These are phyloP conservation scores for Nepenthes mirabilis DNA, from an alignment of 148 eudicot species.

Conservation along the genomic window DNA sequence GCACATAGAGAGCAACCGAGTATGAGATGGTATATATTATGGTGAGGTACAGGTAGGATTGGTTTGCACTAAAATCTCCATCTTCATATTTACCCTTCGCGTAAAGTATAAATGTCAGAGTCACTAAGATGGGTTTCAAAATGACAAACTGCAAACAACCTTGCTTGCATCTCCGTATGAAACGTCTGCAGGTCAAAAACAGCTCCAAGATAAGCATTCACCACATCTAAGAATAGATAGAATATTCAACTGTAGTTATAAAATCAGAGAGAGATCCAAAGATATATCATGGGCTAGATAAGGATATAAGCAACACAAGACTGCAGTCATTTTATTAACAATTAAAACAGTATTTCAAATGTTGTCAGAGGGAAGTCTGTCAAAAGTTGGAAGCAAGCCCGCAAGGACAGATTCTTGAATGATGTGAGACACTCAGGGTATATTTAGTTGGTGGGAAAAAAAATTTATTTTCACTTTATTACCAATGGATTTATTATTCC, in stretches of 20 bases:
- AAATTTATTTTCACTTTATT: too few species aligned
- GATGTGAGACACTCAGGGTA: too few species aligned
- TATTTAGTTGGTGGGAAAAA: too few species aligned
- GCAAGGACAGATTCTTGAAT: too few species aligned
- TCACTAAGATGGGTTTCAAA: slow-evolving; percentile 79
- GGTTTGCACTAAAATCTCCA: slow-evolving; percentile 78
- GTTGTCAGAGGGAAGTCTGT: too few species aligned
- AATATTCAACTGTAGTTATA: neutral
- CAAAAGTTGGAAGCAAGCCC: too few species aligned
- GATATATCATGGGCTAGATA: too few species aligned
- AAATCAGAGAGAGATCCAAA: too few species aligned
- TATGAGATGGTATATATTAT: slow-evolving; percentile 86
- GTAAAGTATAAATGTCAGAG: slow-evolving; percentile 70
- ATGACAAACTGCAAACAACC: slow-evolving; percentile 97
- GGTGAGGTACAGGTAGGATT: slow-evolving; percentile 87
- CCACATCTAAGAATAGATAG: neutral
- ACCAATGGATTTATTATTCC: too few species aligned
- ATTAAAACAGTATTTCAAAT: too few species aligned
- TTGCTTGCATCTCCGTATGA: slow-evolving; percentile 94
- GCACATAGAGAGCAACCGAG: slow-evolving; percentile 74
- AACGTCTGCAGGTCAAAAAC: slow-evolving; percentile 53
- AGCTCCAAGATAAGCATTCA: neutral
- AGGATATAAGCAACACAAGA: too few species aligned
- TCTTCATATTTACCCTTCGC: slow-evolving; percentile 85
- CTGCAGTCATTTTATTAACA: too few species aligned